These are phyloP conservation scores for Aegilops tauschii DNA, from an alignment of 176 grass and related monocot species.

Conservation along the genomic window DNA sequence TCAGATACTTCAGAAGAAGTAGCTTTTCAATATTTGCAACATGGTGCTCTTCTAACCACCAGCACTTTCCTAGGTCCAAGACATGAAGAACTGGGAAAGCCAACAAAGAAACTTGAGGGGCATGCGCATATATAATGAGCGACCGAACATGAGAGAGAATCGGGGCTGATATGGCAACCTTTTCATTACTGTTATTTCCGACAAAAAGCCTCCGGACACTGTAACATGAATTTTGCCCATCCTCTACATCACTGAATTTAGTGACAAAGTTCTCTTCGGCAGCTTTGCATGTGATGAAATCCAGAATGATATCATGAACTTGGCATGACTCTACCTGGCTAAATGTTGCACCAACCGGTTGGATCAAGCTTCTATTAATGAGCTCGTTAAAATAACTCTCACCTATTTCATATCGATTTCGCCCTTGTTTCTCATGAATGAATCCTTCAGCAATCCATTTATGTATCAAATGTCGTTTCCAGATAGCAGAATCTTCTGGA, in stretches of 20 bases:
- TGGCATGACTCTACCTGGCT: background rate
- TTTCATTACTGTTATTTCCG: background rate
- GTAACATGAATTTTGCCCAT: background rate
- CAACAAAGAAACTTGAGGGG: background rate
- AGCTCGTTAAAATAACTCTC: slow-evolving; percentile 5
- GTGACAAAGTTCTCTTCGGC: background rate
- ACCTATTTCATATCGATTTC: background rate
- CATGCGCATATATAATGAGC: background rate
- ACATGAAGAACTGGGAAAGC: background rate
- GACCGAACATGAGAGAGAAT: background rate
- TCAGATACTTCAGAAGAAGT: background rate
- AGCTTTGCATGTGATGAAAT: background rate
- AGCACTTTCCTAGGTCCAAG: background rate
- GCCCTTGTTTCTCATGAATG: background rate
- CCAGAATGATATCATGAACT: background rate
- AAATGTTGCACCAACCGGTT: background rate
- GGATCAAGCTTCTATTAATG: slow-evolving; percentile 13
- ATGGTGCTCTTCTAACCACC: background rate
- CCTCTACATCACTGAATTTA: background rate
- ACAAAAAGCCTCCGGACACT: background rate
- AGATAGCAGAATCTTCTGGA: background rate
- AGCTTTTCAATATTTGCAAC: background rate
- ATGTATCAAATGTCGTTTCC: background rate
- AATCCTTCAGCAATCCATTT: slow-evolving; percentile 23
- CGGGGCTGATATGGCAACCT: background rate